These are phyloP conservation scores for Backusella circina DNA, from an alignment of 192 early-diverging fungal genomes.

Conservation along the genomic window DNA sequence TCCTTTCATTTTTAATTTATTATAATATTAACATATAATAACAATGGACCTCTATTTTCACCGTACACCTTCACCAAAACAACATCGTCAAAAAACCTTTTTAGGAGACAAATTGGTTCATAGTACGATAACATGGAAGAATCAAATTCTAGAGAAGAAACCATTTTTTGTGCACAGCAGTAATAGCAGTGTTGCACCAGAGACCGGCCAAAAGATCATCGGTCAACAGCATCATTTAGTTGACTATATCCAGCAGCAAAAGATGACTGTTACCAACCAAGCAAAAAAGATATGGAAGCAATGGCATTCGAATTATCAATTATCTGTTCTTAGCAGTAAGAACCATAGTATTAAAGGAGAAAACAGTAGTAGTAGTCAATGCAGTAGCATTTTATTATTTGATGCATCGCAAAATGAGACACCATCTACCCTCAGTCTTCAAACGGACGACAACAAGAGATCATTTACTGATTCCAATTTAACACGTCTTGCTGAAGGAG, in stretches of 20 bases:
- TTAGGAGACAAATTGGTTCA: neutral
- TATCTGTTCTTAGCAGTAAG: neutral
- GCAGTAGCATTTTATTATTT: neutral
- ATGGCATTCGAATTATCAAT: neutral
- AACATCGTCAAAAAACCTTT: neutral
- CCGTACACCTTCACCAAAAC: constrained; percentile 2
- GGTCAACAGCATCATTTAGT: neutral
- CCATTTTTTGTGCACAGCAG: neutral
- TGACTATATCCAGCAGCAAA: neutral
- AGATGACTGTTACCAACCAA: neutral
- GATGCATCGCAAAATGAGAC: neutral
- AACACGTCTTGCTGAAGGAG: neutral
- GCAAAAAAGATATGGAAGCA: constrained; percentile 7
- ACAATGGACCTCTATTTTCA: neutral
- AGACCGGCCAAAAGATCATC: neutral
- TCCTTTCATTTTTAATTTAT: neutral
- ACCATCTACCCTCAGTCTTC: neutral
- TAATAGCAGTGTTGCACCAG: neutral
- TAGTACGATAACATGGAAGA: neutral
- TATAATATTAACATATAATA: neutral
- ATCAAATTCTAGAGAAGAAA: neutral
- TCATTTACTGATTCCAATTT: neutral
- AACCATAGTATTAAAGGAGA: neutral
- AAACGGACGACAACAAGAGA: neutral
- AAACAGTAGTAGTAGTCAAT: neutral